Evolutionary conservation across 2,329 filamentous ascomycete species (phyloP).

Genomic region (Chaetomium sp.): DNA sequence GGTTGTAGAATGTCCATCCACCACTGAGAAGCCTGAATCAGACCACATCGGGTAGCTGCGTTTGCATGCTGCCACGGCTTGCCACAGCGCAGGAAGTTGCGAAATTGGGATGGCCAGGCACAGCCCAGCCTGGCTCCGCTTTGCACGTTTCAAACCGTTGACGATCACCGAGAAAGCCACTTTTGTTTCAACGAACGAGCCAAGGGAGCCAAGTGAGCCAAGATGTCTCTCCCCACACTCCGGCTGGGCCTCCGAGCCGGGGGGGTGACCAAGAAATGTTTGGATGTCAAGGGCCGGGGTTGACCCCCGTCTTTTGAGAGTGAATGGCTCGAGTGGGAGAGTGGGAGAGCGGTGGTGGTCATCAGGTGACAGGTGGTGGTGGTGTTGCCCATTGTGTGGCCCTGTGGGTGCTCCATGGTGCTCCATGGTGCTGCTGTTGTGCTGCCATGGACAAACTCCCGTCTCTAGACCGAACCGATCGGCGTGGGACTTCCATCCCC

Average conservation of each 20-base stretch:
- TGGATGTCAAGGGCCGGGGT: conserved; percentile 14
- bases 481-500: conserved; percentile 4
- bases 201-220: no score
- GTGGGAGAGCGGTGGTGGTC: no score
- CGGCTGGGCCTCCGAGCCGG: conserved; percentile 9
- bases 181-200: conserved; percentile 13
- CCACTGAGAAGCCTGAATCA: not conserved
- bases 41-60: conserved; percentile 3
- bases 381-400: not conserved
- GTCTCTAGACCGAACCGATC: conserved; percentile 17
- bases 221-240: conserved; percentile 8
- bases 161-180: conserved; percentile 12
- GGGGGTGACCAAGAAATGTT: conserved; percentile 1
- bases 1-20: not conserved
- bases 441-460: not conserved
- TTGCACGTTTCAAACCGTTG: conserved; percentile 22
- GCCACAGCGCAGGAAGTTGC: not conserved
- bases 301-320: not conserved
- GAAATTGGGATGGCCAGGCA: conserved; percentile 24
- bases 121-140: conserved; percentile 11
- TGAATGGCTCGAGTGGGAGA: no score
- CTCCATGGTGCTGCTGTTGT: not conserved
- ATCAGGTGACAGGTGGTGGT: not conserved
- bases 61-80: not conserved
- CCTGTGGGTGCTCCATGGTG: not conserved